Evolutionary conservation across 2,329 filamentous ascomycete genomes (phyloP).

Genomic region (Pseudogymnoascus sp.): DNA sequence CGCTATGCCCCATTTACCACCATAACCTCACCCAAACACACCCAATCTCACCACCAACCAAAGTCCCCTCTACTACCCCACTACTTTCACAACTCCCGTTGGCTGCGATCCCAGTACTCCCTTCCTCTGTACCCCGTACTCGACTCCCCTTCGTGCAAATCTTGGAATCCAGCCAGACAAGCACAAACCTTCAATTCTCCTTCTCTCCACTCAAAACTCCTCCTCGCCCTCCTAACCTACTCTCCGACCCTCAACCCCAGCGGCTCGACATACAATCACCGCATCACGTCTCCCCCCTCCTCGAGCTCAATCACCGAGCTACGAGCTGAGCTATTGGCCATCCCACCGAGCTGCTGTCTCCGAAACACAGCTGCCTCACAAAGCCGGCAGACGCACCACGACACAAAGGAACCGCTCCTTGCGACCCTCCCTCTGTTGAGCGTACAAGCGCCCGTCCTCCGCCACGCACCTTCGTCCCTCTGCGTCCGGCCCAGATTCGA

Average conservation of each 20-base stretch:
- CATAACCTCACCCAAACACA: too few relatives aligned
- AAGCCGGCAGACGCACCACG: background rate
- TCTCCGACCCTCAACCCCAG: background rate
- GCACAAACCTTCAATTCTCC: background rate
- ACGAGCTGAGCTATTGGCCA: background rate
- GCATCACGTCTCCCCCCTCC: background rate
- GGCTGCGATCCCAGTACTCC: background rate
- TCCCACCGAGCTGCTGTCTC: background rate
- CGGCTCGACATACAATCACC: background rate
- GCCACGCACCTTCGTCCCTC: background rate
- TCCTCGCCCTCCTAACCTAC: background rate
- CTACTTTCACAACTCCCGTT: background rate
- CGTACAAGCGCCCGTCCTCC: background rate
- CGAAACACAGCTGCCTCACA: background rate
- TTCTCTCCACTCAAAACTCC: background rate
- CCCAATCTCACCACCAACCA: too few relatives aligned
- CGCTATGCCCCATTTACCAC: background rate
- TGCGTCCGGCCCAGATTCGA: background rate
- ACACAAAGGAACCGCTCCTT: background rate
- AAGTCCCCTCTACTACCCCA: background rate
- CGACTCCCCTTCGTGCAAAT: background rate
- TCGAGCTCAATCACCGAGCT: background rate
- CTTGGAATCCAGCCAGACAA: conserved; percentile 4
- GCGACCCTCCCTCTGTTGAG: background rate
- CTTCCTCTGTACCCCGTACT: background rate